These are phyloP conservation scores for Cladosporium sp. DNA, from an alignment of 2,329 filamentous ascomycete genomes.

Conservation along the genomic window DNA sequence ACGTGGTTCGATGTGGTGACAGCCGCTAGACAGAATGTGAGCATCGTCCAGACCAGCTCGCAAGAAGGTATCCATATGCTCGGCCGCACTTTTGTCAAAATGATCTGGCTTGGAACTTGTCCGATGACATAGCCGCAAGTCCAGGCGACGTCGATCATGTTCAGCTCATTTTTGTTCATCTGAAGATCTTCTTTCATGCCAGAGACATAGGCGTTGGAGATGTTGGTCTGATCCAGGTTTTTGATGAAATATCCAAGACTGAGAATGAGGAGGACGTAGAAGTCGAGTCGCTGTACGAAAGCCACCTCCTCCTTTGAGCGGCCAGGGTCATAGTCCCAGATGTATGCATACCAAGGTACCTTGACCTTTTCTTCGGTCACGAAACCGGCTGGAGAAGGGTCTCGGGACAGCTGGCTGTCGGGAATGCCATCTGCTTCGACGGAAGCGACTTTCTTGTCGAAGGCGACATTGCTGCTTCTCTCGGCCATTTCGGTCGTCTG, in stretches of 20 bases:
- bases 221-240: constrained; percentile 42
- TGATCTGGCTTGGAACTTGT: constrained; percentile 48
- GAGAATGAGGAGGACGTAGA: constrained; percentile 29
- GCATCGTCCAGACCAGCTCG: constrained; percentile 51
- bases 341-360: constrained; percentile 30
- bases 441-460: constrained; percentile 6
- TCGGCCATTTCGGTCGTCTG: background rate
- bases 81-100: constrained; percentile 51
- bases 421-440: background rate
- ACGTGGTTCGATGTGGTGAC: constrained; percentile 47
- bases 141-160: constrained; percentile 58
- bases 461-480: background rate
- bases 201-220: constrained; percentile 49
- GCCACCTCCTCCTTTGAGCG: constrained; percentile 28
- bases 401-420: background rate
- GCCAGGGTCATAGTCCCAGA: constrained; percentile 34
- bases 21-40: constrained; percentile 48
- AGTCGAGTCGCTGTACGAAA: constrained; percentile 31
- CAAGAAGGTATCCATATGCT: constrained; percentile 51
- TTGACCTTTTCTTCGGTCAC: constrained; percentile 1
- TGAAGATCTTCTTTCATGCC: constrained; percentile 56
- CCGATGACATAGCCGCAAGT: constrained; percentile 55
- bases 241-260: constrained; percentile 51
- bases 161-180: constrained; percentile 56
- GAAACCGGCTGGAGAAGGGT: background rate